Evolutionary conservation across 2,329 filamentous ascomycete genomes (phyloP).

Genomic region (Diaporthe sp.): DNA sequence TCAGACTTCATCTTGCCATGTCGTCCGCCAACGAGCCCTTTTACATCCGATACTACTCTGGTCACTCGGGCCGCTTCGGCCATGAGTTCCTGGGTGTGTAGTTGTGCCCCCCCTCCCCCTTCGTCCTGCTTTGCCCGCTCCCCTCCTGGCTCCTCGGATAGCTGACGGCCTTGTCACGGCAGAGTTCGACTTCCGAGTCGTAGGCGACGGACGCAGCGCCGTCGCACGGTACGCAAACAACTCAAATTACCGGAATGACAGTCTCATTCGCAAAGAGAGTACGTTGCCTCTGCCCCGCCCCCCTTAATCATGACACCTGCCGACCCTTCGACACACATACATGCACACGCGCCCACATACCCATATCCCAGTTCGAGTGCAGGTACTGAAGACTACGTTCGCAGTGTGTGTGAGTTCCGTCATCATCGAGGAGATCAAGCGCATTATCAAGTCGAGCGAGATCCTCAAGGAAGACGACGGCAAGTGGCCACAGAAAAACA

Average conservation of each 20-base stretch:
- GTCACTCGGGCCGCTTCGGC: slow-evolving; percentile 96
- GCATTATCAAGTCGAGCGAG: slow-evolving; percentile 96
- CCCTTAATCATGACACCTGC: background rate
- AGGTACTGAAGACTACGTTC: background rate
- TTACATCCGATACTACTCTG: slow-evolving; percentile 98
- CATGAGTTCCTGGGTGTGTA: slow-evolving; percentile 93
- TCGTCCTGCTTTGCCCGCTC: background rate
- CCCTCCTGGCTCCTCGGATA: background rate
- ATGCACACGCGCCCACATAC: background rate
- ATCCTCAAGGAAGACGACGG: slow-evolving; percentile 99
- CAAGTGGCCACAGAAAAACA: slow-evolving; percentile 99
- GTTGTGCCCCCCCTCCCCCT: background rate
- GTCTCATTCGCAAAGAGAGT: slow-evolving; percentile 99
- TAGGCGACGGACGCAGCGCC: slow-evolving; percentile 93
- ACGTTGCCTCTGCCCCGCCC: slow-evolving; percentile 53
- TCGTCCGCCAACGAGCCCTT: slow-evolving; percentile 83
- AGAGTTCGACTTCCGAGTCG: slow-evolving; percentile 97
- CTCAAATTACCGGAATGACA: slow-evolving; percentile 99
- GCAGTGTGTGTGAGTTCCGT: slow-evolving; percentile 95
- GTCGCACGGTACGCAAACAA: slow-evolving; percentile 98
- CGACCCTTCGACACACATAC: background rate
- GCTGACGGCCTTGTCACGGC: slow-evolving; percentile 45
- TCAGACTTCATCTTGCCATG: slow-evolving; percentile 58
- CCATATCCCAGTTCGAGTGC: background rate
- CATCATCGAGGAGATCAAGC: slow-evolving; percentile 93